Evolutionary conservation across 345 rosid species (phyloP).

Genomic region (Stellera chamaejasme): DNA sequence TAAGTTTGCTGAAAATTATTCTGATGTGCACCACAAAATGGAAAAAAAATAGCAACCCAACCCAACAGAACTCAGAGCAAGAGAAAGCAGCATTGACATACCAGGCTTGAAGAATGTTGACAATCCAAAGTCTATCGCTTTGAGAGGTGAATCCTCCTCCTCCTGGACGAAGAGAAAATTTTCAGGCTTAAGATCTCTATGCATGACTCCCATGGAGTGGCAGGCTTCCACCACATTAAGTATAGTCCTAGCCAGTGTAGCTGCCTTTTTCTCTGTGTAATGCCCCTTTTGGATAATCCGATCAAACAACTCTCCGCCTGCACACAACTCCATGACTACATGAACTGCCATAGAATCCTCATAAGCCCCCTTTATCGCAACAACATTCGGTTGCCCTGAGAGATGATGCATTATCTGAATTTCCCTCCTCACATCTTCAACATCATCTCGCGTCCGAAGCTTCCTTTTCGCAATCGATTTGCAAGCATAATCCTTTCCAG

Average conservation of each 20-base stretch:
- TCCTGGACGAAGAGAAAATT: constrained; percentile 65
- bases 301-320: constrained; percentile 92
- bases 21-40: no score
- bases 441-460: constrained; percentile 48
- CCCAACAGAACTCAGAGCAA: no score
- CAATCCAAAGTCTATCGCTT: constrained; percentile 83
- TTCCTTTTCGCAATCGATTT: constrained; percentile 88
- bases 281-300: constrained; percentile 74
- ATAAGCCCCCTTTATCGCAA: constrained; percentile 72
- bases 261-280: constrained; percentile 73
- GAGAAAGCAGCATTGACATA: constrained; percentile 18
- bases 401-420: constrained; percentile 90
- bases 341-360: constrained; percentile 85
- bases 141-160: constrained; percentile 64
- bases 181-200: constrained; percentile 85
- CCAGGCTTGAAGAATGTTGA: constrained; percentile 76
- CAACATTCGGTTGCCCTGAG: constrained; percentile 56
- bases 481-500: constrained; percentile 76
- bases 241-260: constrained; percentile 54
- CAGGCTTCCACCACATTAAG: constrained; percentile 68
- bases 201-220: constrained; percentile 79
- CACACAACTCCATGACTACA: constrained; percentile 87
- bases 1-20: no score
- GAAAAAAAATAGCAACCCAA: no score
- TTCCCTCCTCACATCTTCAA: constrained; percentile 89